Percentiles rank a stretch among this genome's conserved stretches.
phyloP scores from a whole-genome alignment of 306 rosid genomes.

The Bauhinia variegata region DNA sequence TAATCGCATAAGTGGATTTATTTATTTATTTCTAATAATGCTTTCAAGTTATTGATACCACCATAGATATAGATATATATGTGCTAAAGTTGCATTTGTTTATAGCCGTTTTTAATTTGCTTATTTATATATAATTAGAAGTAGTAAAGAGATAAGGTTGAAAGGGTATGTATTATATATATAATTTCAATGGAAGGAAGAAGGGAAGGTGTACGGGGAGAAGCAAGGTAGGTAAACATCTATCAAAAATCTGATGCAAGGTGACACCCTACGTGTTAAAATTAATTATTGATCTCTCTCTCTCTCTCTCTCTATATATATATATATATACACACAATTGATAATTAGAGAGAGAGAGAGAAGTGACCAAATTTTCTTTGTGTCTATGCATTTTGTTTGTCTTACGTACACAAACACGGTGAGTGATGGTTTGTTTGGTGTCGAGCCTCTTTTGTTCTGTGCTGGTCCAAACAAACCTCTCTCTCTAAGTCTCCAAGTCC shows the following conservation, averaged over 20 bases:
- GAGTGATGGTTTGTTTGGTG: too few relatives aligned
- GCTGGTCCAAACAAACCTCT: too few relatives aligned
- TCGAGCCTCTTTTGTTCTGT: too few relatives aligned
- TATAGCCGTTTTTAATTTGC: not conserved
- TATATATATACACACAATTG: too few relatives aligned
- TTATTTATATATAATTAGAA: not conserved
- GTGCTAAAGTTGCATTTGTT: not conserved
- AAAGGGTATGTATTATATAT: slow-evolving; percentile 25
- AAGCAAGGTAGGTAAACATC: slow-evolving; percentile 49
- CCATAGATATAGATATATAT: too few relatives aligned
- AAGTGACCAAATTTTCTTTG: too few relatives aligned
- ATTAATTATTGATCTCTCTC: slow-evolving; percentile 22
- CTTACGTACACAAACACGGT: too few relatives aligned
- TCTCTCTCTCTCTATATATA: too few relatives aligned
- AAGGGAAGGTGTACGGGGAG: slow-evolving; percentile 14
- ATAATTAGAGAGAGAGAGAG: too few relatives aligned
- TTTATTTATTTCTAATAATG: not conserved
- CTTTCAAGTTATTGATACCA: slow-evolving; percentile 1
- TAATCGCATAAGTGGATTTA: not conserved
- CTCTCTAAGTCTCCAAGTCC: too few relatives aligned
- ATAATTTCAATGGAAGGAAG: slow-evolving; percentile 30
- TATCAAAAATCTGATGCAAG: slow-evolving; percentile 32
- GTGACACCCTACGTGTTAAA: slow-evolving; percentile 37
- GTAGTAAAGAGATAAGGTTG: slow-evolving; percentile 22
- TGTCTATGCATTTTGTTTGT: too few relatives aligned